phyloP scores from a whole-genome alignment of 169 alveolate species.

The Sarcocystis neurona region DNA sequence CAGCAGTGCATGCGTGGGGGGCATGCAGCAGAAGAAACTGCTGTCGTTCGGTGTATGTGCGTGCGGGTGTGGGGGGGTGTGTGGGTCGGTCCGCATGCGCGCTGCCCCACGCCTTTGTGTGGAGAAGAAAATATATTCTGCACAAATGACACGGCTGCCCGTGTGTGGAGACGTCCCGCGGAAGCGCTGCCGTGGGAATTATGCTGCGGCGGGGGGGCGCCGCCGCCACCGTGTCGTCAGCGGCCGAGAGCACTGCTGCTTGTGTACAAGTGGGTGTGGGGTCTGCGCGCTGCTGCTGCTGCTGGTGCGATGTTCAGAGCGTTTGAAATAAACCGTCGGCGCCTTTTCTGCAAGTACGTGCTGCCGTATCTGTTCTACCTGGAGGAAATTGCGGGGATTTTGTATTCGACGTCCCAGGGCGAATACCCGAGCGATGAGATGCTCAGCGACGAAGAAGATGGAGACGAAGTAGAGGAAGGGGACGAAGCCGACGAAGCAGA shows the following conservation, averaged over 20 bases:
- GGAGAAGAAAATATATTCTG: too few species aligned
- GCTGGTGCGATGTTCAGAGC: constrained; percentile 41
- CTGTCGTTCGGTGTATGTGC: too few species aligned
- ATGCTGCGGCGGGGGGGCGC: neutral
- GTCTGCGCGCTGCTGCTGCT: neutral
- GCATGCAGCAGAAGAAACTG: too few species aligned
- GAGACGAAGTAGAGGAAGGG: neutral
- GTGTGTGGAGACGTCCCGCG: too few species aligned
- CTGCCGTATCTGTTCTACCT: constrained; percentile 72
- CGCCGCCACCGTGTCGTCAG: neutral
- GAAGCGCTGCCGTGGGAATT: neutral
- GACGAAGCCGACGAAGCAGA: too few species aligned
- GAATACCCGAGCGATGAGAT: constrained; percentile 16
- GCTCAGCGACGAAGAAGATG: constrained; percentile 13
- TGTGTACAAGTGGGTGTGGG: neutral
- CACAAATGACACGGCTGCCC: too few species aligned
- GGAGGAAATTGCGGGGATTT: constrained; percentile 68
- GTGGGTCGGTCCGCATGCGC: too few species aligned
- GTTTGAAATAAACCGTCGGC: constrained; percentile 72
- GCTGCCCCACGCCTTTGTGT: too few species aligned
- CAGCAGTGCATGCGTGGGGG: too few species aligned
- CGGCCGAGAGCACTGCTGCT: neutral
- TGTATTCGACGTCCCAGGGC: constrained; percentile 33
- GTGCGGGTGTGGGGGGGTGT: too few species aligned
- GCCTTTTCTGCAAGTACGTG: constrained; percentile 73